Evolutionary conservation across 805 yeast genomes (phyloP).

Genomic region (Kodamaea fukazawae): DNA sequence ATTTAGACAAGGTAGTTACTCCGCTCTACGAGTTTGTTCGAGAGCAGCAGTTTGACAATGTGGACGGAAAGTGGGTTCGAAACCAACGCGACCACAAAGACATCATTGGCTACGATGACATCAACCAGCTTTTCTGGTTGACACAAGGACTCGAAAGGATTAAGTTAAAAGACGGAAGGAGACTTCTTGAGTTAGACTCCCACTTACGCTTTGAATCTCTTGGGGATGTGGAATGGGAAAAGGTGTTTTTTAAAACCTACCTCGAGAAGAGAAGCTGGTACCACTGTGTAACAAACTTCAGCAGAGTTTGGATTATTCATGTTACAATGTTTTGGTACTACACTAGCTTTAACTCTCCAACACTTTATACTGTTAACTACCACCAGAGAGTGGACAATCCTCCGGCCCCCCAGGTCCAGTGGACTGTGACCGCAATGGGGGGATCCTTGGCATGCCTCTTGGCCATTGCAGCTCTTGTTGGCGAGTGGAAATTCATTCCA

Average conservation of each 20-base stretch:
- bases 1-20: constrained; percentile 39
- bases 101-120: constrained; percentile 56
- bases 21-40: constrained; percentile 59
- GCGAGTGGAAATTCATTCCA: constrained; percentile 26
- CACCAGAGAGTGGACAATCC: constrained; percentile 38
- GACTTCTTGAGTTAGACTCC: constrained; percentile 25
- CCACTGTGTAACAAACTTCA: constrained; percentile 49
- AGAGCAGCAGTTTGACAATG: constrained; percentile 61
- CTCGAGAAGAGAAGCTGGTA: constrained; percentile 49
- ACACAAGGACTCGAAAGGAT: constrained; percentile 34
- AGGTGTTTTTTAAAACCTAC: constrained; percentile 44
- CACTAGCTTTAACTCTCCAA: constrained; percentile 49
- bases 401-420: constrained; percentile 44
- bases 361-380: constrained; percentile 46
- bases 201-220: constrained; percentile 31
- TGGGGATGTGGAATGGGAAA: constrained; percentile 38
- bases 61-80: constrained; percentile 55
- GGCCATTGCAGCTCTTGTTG: constrained; percentile 23
- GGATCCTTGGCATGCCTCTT: constrained; percentile 40
- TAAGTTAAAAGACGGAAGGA: constrained; percentile 29
- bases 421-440: constrained; percentile 46
- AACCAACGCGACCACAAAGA: constrained; percentile 68
- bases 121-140: constrained; percentile 53
- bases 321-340: constrained; percentile 50
- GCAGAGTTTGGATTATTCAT: constrained; percentile 54